Percentiles rank a stretch among this genome's conserved stretches.
Conservation (phyloP, 2,329 filamentous ascomycete species). For the Colletotrichum limetticola region DNA sequence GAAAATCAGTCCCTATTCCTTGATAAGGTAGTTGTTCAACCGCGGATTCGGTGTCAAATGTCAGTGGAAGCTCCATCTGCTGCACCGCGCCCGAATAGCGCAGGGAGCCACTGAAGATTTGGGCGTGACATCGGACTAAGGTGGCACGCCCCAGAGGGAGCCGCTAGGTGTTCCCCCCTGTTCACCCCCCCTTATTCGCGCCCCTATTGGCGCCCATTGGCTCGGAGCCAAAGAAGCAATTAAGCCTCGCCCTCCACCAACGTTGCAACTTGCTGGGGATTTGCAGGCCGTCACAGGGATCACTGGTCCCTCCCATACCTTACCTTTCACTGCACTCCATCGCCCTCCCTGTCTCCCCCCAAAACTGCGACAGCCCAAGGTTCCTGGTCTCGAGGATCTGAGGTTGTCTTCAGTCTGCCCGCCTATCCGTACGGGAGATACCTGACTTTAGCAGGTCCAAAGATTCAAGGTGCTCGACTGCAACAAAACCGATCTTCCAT, state of each 20-base stretch:
- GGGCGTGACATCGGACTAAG: slow-evolving; percentile 16
- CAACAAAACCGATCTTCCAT: slow-evolving; percentile 13
- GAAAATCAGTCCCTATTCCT: neutral
- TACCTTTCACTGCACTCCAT: slow-evolving; percentile 17
- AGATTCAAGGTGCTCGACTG: slow-evolving; percentile 5
- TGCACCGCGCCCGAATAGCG: slow-evolving; percentile 23
- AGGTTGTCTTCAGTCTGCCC: neutral
- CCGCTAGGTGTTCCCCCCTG: slow-evolving; percentile 9
- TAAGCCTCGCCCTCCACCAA: slow-evolving; percentile 32
- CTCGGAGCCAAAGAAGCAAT: slow-evolving; percentile 32
- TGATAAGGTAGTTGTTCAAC: neutral
- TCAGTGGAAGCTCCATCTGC: slow-evolving; percentile 11
- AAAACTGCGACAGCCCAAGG: neutral
- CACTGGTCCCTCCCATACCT: slow-evolving; percentile 16
- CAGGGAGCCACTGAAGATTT: slow-evolving; percentile 21
- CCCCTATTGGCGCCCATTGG: slow-evolving; percentile 21
- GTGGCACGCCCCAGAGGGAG: slow-evolving; percentile 22
- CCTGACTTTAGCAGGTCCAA: slow-evolving; percentile 4
- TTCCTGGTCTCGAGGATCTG: neutral
- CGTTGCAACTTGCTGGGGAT: slow-evolving; percentile 25
- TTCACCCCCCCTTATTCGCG: slow-evolving; percentile 25
- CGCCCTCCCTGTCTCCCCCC: slow-evolving; percentile 26
- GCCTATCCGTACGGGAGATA: neutral
- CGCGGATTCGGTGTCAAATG: slow-evolving; percentile 15
- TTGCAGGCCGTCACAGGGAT: slow-evolving; percentile 28